Conservation (phyloP, 1,284 basidiomycete species). For the Porogramme epimiltina region DNA sequence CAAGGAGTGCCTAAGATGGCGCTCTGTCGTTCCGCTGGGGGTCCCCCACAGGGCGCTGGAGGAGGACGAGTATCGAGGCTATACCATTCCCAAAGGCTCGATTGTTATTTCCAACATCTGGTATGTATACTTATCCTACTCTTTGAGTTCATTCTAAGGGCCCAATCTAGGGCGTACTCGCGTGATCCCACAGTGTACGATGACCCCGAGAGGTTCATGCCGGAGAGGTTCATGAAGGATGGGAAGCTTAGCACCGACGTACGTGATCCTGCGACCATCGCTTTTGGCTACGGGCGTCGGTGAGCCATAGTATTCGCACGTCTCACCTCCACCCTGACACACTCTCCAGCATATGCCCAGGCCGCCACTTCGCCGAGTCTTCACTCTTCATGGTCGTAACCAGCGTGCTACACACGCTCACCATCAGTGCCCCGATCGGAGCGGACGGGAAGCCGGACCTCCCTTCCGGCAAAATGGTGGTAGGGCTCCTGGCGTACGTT, state of each 20-base stretch:
- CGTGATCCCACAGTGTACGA: neutral
- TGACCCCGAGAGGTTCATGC: too few relatives aligned
- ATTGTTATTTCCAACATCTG: conserved; percentile 15
- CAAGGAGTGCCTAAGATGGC: conserved; percentile 25
- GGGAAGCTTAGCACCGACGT: conserved; percentile 32
- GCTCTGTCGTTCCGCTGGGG: conserved; percentile 16
- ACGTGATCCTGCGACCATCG: conserved; percentile 29
- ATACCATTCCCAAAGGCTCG: conserved; percentile 26
- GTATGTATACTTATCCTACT: neutral
- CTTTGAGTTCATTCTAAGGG: neutral
- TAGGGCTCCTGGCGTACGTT: conserved; percentile 5
- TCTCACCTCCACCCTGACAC: neutral
- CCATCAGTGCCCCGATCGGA: conserved; percentile 2
- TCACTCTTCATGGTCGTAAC: conserved; percentile 13
- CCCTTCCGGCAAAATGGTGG: conserved; percentile 2
- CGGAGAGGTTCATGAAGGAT: conserved; percentile 30
- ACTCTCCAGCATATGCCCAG: conserved; percentile 19
- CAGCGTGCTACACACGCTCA: conserved; percentile 12
- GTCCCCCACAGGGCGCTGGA: neutral
- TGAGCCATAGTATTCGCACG: conserved; percentile 10
- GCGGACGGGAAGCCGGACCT: neutral
- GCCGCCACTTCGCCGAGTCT: conserved; percentile 20
- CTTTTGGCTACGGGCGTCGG: conserved; percentile 39
- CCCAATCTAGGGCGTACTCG: neutral
- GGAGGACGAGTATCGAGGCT: conserved; percentile 23